These are phyloP conservation scores for Naganishia friedmannii DNA, from an alignment of 768 basidiomycete species.

Conservation along the genomic window DNA sequence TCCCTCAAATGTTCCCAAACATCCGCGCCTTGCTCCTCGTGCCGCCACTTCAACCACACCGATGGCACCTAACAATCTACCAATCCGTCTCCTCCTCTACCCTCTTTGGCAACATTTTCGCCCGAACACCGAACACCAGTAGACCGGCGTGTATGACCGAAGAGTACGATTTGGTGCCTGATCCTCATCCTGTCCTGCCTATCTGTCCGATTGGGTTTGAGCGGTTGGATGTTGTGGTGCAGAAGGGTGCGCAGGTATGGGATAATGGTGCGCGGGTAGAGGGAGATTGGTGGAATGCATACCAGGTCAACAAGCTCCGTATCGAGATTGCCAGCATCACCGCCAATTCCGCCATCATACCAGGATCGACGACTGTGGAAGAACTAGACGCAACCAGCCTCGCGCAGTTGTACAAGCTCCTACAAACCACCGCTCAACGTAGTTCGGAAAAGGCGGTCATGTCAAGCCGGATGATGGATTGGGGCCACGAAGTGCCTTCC, in stretches of 20 bases:
- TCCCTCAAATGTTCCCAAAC: slow-evolving; percentile 20
- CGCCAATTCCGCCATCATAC: not conserved
- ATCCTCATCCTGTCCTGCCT: slow-evolving; percentile 16
- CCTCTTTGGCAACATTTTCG: slow-evolving; percentile 1
- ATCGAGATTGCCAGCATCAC: not conserved
- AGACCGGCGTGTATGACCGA: slow-evolving; percentile 21
- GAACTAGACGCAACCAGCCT: not conserved
- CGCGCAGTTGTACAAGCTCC: slow-evolving; percentile 2
- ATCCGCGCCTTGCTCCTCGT: slow-evolving; percentile 19
- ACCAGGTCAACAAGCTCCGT: slow-evolving; percentile 23
- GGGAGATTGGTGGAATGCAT: slow-evolving; percentile 4
- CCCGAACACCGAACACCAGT: not conserved
- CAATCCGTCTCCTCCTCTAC: slow-evolving; percentile 10
- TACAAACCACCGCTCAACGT: slow-evolving; percentile 12
- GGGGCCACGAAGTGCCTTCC: not conserved
- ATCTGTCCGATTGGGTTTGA: slow-evolving; percentile 22
- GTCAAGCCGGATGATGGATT: slow-evolving; percentile 20
- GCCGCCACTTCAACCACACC: slow-evolving; percentile 16
- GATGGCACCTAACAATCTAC: slow-evolving; percentile 15
- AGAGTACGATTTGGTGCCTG: slow-evolving; percentile 20
- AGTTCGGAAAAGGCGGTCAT: slow-evolving; percentile 3
- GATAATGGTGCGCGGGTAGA: not conserved
- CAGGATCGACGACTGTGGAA: not conserved
- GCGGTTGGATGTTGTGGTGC: slow-evolving; percentile 1
- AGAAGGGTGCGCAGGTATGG: not conserved